Percentiles rank a stretch among this genome's conserved stretches.
Conservation (phyloP, 2,329 filamentous ascomycete genomes). For the Colletotrichum lini region DNA sequence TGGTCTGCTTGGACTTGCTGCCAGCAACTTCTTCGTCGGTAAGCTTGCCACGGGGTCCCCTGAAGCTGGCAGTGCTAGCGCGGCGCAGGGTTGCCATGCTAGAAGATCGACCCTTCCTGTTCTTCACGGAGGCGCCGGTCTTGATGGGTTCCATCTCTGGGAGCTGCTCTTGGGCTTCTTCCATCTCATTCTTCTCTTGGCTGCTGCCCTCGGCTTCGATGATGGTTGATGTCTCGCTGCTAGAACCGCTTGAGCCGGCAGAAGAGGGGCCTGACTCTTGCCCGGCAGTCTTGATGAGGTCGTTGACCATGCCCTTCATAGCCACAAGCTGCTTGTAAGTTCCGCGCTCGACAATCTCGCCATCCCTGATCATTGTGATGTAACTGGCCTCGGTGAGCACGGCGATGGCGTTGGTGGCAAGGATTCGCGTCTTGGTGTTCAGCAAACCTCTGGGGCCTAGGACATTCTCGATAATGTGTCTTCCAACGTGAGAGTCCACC, state of each 20-base stretch:
- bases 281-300: slow-evolving; percentile 83
- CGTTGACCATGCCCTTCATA: slow-evolving; percentile 92
- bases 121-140: slow-evolving; percentile 60
- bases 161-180: slow-evolving; percentile 83
- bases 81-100: slow-evolving; percentile 88
- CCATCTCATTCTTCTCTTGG: slow-evolving; percentile 76
- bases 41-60: slow-evolving; percentile 85
- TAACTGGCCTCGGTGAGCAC: slow-evolving; percentile 92
- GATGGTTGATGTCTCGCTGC: slow-evolving; percentile 71
- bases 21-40: slow-evolving; percentile 85
- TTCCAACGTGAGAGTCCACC: slow-evolving; percentile 97
- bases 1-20: slow-evolving; percentile 85
- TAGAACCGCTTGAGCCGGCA: slow-evolving; percentile 63
- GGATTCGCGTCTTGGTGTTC: slow-evolving; percentile 86
- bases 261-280: slow-evolving; percentile 57
- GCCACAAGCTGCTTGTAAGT: slow-evolving; percentile 93
- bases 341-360: slow-evolving; percentile 86
- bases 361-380: slow-evolving; percentile 87
- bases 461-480: slow-evolving; percentile 95
- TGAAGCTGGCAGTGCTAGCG: slow-evolving; percentile 93
- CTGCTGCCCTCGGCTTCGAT: slow-evolving; percentile 64
- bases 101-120: slow-evolving; percentile 69
- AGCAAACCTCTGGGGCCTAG: slow-evolving; percentile 88
- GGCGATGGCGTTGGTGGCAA: slow-evolving; percentile 95
- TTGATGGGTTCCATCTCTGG: slow-evolving; percentile 85